Base-by-base conservation (phyloP, 2,329 filamentous ascomycete genomes). In the Didymella pomorum region DNA sequence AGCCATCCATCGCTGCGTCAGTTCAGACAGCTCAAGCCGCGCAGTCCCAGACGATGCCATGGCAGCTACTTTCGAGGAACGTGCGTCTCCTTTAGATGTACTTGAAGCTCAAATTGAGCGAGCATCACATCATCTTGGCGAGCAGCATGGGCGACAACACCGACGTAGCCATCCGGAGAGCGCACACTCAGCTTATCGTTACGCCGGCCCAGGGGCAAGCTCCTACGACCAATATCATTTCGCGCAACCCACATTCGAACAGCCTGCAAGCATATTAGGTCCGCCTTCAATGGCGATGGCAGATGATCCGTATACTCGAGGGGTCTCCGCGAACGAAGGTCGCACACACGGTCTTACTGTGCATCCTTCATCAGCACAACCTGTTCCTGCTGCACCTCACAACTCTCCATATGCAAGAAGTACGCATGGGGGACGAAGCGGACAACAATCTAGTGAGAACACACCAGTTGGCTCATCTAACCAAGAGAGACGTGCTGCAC, bases 391-490 rank as follows among this genome's bases (percentile, higher is more conserved):
- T 25, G 2, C 46, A 26, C 18, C 14, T n/a, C 23, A 37, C 29
- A 10, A 29, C 16, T n/a, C 16, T 11, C 48, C 53, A 14, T 35
- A 50, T 9, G 33, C 46, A 37, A 62, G 64, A 48, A 54, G 23
- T 21, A 42, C 26, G 4, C 52, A 57, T 21, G 41, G 20, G 23
- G 39, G 35, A 23, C 53, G 66, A 43, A 42, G 50, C 14, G 47
- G 37, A 6, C 69, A 70, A 47, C 60, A 63, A 10, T 71, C 66
- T 5, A 70, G 69, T 43, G 71, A 72, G 33, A 70, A 72, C 44
- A 58, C 51, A 1, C 65, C 61, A 5, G 63, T 60, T 10, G 31
- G 49, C 18, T 23, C 55, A 51, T 4, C 47, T 14, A 31, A 21
- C 11, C 52, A 50, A 23, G 52, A 26, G n/a, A 46, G 18, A 18